These are phyloP conservation scores for Leishmania tropica DNA, from an alignment of 208 protist genomes.

Conservation along the genomic window DNA sequence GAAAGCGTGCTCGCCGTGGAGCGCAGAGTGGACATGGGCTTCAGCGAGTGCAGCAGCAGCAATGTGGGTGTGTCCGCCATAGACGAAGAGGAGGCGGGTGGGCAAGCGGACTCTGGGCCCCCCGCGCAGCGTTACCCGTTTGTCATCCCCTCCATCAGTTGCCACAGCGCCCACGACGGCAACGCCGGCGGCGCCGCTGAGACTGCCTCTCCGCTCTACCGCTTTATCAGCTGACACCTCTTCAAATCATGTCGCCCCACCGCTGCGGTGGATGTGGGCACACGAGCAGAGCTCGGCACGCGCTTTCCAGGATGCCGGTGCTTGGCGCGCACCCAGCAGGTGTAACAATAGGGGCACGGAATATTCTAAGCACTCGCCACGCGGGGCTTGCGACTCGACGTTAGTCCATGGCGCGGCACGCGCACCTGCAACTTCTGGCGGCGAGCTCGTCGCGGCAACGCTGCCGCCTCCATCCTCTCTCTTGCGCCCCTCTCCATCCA, in stretches of 20 bases:
- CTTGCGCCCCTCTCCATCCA: background rate
- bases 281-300: background rate
- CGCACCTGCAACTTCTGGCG: background rate
- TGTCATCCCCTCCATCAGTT: conserved; percentile 6
- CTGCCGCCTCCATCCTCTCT: background rate
- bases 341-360: background rate
- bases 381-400: background rate
- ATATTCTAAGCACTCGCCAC: background rate
- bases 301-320: background rate
- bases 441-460: background rate
- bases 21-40: conserved; percentile 2
- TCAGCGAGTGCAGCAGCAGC: background rate
- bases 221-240: background rate
- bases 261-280: background rate
- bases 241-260: no score
- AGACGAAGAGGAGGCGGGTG: background rate
- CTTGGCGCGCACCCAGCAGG: background rate
- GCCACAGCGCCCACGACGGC: background rate
- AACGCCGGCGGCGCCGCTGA: background rate
- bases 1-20: conserved; percentile 47
- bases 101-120: background rate
- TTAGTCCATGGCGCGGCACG: background rate
- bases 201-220: background rate
- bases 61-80: background rate
- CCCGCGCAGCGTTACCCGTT: conserved; percentile 5